A percentile compares a stretch with the other conserved stretches of the same genome.
These are phyloP conservation scores for Vanderwaltozyma polyspora DNA, from an alignment of 805 yeast species.

Conservation along the genomic window DNA sequence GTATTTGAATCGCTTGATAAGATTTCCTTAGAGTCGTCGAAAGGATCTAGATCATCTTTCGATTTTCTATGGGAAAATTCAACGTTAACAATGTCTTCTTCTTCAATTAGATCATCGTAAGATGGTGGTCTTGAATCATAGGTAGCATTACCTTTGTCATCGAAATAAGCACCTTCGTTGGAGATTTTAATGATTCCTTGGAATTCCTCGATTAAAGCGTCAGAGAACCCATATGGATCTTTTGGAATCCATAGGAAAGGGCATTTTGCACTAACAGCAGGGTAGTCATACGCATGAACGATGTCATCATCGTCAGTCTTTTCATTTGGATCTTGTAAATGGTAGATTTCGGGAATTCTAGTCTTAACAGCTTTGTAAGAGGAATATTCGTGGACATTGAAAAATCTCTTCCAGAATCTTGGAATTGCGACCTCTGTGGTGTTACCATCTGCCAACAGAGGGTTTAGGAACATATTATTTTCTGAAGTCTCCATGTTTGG, in stretches of 20 bases:
- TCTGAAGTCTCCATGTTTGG: constrained; percentile 6
- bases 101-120: constrained; percentile 5
- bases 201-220: constrained; percentile 44
- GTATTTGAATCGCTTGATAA: no score
- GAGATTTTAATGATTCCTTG: constrained; percentile 45
- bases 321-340: constrained; percentile 37
- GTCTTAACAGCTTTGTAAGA: constrained; percentile 38
- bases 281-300: constrained; percentile 63
- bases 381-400: constrained; percentile 45
- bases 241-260: constrained; percentile 89
- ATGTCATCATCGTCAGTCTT: constrained; percentile 26
- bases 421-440: constrained; percentile 24
- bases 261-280: constrained; percentile 55
- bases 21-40: constrained; percentile 1
- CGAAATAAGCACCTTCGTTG: constrained; percentile 57
- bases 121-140: constrained; percentile 46
- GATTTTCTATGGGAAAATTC: no score
- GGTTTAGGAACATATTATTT: constrained; percentile 30
- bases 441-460: constrained; percentile 60
- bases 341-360: constrained; percentile 49
- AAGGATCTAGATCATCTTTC: no score
- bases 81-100: no score
- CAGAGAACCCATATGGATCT: constrained; percentile 78
- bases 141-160: constrained; percentile 36
- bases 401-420: constrained; percentile 37